Base-by-base conservation (phyloP, 1,139 yeast genomes). In the Hansenula lynferdii region DNA sequence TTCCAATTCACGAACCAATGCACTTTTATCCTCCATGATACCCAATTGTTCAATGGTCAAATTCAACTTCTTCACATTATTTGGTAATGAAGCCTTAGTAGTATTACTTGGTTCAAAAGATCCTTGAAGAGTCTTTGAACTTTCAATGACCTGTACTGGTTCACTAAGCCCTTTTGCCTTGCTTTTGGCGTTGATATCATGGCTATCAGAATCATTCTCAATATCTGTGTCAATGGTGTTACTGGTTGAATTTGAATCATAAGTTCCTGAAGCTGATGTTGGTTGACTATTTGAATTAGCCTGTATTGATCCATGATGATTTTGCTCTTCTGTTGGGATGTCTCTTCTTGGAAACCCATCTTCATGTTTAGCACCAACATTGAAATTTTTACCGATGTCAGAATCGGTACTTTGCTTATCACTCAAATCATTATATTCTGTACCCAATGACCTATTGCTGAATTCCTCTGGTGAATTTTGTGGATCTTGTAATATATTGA, bases 21-120 rank as follows among this genome's bases (percentile, higher is more conserved):
- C 74, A 37, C 68, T 70, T 45, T 79, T 81, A 38, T 82, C 76
- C 29, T 68, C 73, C 66, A 83, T 67, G 5, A 82, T 64, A 3
- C 80, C 79, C 45, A 80, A 57, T 47, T 83, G 87, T 27, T 77
- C 84, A 34, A 77, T 71, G 4, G 78, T 67, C 40, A 81, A 70
- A 4, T 51, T 53, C 26, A 66, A 46, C 14, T 54, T 51, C 29
- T 48, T 51, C 19, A 42, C 34, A 19, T 44, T 42, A 16, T 37
- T 26, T 10, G 34, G 35, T 11, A 42, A 28, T 8, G 27, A 22
- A n/a, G 16, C 10, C 6, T 19, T 11, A 12, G 20, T 25, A 19
- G 10, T n/a, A 5, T 6, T 19, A 6, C 11, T 19, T 17, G 51
- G 50, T 15, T 38, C 41, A 32, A 47, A 47, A 2, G 52, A 50